A percentile compares a stretch with the other conserved stretches of the same genome.
phyloP scores from a whole-genome alignment of 108 stramenopile species.

The Heterococcus sp. region DNA sequence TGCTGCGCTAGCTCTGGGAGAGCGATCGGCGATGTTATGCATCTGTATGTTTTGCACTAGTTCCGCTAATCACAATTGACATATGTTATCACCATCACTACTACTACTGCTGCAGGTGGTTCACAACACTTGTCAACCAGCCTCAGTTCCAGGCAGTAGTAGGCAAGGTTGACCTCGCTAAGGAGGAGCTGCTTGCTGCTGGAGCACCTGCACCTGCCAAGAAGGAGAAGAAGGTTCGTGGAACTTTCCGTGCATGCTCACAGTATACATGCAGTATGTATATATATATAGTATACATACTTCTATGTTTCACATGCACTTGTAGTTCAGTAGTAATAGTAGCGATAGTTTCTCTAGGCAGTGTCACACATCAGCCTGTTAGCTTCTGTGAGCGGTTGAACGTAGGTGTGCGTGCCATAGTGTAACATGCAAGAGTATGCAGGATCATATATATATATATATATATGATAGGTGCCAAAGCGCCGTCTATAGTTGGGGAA shows the following conservation, averaged over 20 bases:
- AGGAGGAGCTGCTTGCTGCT: constrained; percentile 58
- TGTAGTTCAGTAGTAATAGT: not conserved
- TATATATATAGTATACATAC: not conserved
- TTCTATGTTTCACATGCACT: not conserved
- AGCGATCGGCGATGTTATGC: too few relatives aligned
- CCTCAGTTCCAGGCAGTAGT: constrained; percentile 75
- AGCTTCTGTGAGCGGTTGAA: not conserved
- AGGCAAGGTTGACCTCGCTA: constrained; percentile 70
- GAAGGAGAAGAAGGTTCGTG: constrained; percentile 50
- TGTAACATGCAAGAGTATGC: too few relatives aligned
- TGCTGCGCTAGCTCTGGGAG: too few relatives aligned
- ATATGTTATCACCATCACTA: too few relatives aligned
- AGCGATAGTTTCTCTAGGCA: not conserved
- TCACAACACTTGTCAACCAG: constrained; percentile 73
- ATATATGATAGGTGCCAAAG: too few relatives aligned
- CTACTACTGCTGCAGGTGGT: too few relatives aligned
- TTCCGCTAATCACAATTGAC: too few relatives aligned
- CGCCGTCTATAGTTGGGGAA: too few relatives aligned
- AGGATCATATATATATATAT: too few relatives aligned
- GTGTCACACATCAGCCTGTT: not conserved
- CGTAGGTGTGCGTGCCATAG: not conserved
- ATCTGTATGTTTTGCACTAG: too few relatives aligned
- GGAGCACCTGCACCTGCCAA: constrained; percentile 24
- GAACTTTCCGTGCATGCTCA: too few relatives aligned
- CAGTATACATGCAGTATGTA: too few relatives aligned